Evolutionary conservation across 1,284 basidiomycete species (phyloP).

Genomic region (Volvariella volvacea): DNA sequence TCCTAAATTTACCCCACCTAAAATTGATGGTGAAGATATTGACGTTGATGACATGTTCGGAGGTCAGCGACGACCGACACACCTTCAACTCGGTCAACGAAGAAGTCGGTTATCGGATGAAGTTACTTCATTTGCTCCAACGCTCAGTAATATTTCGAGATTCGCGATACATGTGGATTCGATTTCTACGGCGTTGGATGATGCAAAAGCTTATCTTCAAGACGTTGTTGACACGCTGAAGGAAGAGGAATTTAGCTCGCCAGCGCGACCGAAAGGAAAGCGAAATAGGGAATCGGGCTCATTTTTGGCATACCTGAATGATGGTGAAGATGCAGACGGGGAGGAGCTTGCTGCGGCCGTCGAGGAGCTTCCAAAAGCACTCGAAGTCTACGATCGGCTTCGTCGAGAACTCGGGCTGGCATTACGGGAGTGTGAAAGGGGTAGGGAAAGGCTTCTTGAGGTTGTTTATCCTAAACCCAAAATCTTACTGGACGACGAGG

Average conservation of each 20-base stretch:
- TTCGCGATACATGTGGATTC: conserved; percentile 68
- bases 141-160: conserved; percentile 55
- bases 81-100: conserved; percentile 15
- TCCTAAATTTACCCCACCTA: conserved; percentile 19
- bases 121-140: conserved; percentile 56
- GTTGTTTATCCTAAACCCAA: conserved; percentile 39
- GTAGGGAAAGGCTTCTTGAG: conserved; percentile 54
- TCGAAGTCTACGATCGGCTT: conserved; percentile 67
- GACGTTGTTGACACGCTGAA: conserved; percentile 51
- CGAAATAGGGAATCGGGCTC: conserved; percentile 14
- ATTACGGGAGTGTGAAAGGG: conserved; percentile 72
- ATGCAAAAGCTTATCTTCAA: conserved; percentile 58
- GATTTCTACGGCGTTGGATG: conserved; percentile 56
- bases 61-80: conserved; percentile 3
- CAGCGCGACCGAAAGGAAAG: conserved; percentile 14
- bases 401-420: conserved; percentile 68
- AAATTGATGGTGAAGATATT: conserved; percentile 10
- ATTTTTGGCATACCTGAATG: conserved; percentile 2
- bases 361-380: conserved; percentile 33
- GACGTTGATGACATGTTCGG: conserved; percentile 15
- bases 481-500: conserved; percentile 26
- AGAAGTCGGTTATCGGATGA: conserved; percentile 2
- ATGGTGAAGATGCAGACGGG: conserved; percentile 5
- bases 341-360: conserved; percentile 6
- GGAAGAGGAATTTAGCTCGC: conserved; percentile 20